Conservation (phyloP, 331 rosid genomes). For the Malus hybrid region DNA sequence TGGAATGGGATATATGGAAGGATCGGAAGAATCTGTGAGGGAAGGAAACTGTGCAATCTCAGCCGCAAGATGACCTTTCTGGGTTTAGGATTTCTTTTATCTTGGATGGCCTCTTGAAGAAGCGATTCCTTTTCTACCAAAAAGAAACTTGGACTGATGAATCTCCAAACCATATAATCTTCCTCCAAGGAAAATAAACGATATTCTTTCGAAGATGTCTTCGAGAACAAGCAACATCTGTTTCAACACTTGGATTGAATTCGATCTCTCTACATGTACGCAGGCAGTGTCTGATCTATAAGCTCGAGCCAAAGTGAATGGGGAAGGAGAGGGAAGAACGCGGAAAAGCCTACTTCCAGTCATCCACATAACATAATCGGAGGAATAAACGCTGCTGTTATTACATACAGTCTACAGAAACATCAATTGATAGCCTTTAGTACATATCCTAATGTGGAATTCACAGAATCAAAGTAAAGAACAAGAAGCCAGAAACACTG, state of each 20-base stretch:
- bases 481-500: neutral
- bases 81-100: slow-evolving; percentile 70
- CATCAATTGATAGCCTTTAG: no score
- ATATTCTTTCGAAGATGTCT: neutral
- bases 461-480: neutral
- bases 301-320: neutral
- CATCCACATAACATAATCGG: neutral
- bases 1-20: slow-evolving; percentile 10
- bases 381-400: neutral
- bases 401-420: no score
- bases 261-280: neutral
- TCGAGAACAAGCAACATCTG: neutral
- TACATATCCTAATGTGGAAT: neutral
- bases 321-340: neutral
- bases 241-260: neutral
- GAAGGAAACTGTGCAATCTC: slow-evolving; percentile 19
- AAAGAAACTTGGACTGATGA: neutral
- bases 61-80: slow-evolving; percentile 38
- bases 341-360: no score
- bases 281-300: neutral
- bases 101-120: slow-evolving; percentile 41
- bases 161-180: neutral
- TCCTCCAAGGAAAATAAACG: neutral
- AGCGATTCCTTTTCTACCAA: slow-evolving; percentile 46
- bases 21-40: slow-evolving; percentile 13